Evolutionary conservation across 495 filamentous ascomycete genomes (phyloP).

Genomic region (Aspergillus ostianus): DNA sequence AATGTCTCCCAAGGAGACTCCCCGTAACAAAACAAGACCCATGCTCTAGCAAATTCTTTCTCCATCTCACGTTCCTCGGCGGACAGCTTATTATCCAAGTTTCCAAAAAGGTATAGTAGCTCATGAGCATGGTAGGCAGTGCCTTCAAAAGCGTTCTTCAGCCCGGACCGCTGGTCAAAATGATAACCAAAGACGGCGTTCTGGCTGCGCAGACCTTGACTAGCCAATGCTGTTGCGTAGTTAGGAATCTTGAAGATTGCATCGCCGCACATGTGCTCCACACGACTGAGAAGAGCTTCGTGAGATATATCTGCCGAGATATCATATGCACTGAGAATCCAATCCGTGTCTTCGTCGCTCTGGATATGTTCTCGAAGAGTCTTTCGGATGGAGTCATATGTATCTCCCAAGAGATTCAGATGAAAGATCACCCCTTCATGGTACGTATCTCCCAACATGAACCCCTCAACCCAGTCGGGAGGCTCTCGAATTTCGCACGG

Average conservation of each 20-base stretch:
- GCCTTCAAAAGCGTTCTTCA: conserved; percentile 25
- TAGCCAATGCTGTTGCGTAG: conserved; percentile 15
- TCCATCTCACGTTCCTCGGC: conserved; percentile 21
- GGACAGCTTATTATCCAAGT: conserved; percentile 25
- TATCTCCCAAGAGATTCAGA: conserved; percentile 24
- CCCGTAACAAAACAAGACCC: conserved; percentile 29
- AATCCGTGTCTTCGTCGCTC: conserved; percentile 15
- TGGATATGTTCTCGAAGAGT: conserved; percentile 16
- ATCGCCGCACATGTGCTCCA: conserved; percentile 34
- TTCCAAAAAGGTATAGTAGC: conserved; percentile 31
- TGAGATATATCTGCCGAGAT: conserved; percentile 16
- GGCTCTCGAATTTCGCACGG: conserved; percentile 21
- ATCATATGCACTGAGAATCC: conserved; percentile 23
- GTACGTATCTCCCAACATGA: conserved; percentile 33
- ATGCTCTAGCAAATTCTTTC: conserved; percentile 26
- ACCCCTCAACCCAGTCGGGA: conserved; percentile 26
- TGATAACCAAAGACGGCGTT: conserved; percentile 21
- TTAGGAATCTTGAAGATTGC: conserved; percentile 32
- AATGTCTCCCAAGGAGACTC: conserved; percentile 19
- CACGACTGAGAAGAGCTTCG: conserved; percentile 12
- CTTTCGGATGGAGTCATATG: conserved; percentile 18
- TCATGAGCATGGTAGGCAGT: conserved; percentile 36
- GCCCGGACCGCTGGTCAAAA: conserved; percentile 32
- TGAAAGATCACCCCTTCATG: conserved; percentile 37
- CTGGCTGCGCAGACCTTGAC: neutral